phyloP scores from a whole-genome alignment of 257 asterid genomes.

The Sherardia arvensis region DNA sequence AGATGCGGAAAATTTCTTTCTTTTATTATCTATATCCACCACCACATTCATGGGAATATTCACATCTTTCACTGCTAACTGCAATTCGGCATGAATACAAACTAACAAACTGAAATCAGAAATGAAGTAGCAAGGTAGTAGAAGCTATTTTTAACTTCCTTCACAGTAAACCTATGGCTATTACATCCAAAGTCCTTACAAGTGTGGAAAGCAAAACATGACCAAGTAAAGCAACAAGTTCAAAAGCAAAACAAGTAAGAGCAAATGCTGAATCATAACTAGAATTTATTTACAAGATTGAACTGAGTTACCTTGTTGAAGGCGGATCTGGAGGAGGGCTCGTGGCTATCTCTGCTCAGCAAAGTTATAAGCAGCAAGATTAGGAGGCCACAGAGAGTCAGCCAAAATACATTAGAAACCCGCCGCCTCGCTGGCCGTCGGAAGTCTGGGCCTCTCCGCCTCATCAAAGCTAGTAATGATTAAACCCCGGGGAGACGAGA shows the following conservation, averaged over 20 bases:
- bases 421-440: conserved; percentile 79
- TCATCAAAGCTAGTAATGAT: conserved; percentile 26
- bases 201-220: background rate
- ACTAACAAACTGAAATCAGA: background rate
- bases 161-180: no score
- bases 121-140: background rate
- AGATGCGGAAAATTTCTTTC: background rate
- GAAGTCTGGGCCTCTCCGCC: conserved; percentile 71
- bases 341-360: conserved; percentile 48
- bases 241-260: background rate
- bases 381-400: conserved; percentile 49
- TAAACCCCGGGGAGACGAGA: background rate
- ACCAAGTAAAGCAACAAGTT: background rate
- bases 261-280: background rate
- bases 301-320: conserved; percentile 56
- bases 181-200: background rate
- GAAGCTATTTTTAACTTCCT: background rate
- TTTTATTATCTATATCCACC: background rate
- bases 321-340: conserved; percentile 52
- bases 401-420: conserved; percentile 50
- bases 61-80: background rate
- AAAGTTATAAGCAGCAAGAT: conserved; percentile 53
- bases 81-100: background rate
- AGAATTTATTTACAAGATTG: no score
- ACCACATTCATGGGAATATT: background rate